Percentiles rank a stretch among this genome's conserved stretches.
Evolutionary conservation across 768 basidiomycete species (phyloP).

Genomic region (Mycena vulgaris): DNA sequence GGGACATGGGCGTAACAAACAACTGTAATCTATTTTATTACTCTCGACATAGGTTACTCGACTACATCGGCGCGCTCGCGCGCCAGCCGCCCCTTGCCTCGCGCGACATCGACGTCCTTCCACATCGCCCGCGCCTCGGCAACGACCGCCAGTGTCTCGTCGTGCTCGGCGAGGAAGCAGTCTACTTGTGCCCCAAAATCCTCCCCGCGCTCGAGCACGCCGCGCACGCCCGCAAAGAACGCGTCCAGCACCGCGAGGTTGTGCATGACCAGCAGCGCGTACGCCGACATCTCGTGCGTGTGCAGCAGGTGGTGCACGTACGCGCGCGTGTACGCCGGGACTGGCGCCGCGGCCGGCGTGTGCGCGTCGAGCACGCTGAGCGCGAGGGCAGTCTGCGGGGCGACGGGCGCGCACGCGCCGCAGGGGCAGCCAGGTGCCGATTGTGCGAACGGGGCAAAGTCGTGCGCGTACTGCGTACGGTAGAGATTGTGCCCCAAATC

Average conservation of each 20-base stretch:
- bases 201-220: slow-evolving; percentile 41
- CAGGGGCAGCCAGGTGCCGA: slow-evolving; percentile 60
- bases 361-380: slow-evolving; percentile 62
- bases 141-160: slow-evolving; percentile 62
- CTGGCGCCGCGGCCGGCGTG: slow-evolving; percentile 2
- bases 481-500: slow-evolving; percentile 86
- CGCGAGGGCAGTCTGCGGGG: slow-evolving; percentile 52
- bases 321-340: slow-evolving; percentile 63
- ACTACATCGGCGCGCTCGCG: slow-evolving; percentile 59
- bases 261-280: slow-evolving; percentile 81
- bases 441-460: slow-evolving; percentile 71
- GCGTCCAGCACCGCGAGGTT: slow-evolving; percentile 78
- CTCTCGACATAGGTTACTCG: not conserved
- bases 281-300: slow-evolving; percentile 93
- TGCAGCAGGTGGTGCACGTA: slow-evolving; percentile 90
- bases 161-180: slow-evolving; percentile 67
- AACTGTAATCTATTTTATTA: not conserved
- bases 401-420: slow-evolving; percentile 67
- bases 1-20: slow-evolving; percentile 52
- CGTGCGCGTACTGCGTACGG: slow-evolving; percentile 66
- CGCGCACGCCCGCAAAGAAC: slow-evolving; percentile 76
- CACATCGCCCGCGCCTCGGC: slow-evolving; percentile 69
- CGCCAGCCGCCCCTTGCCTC: slow-evolving; percentile 83
- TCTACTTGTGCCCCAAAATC: slow-evolving; percentile 53
- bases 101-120: slow-evolving; percentile 75